These are phyloP conservation scores for Miamiensis avidus DNA, from an alignment of 169 alveolate species.

Conservation along the genomic window DNA sequence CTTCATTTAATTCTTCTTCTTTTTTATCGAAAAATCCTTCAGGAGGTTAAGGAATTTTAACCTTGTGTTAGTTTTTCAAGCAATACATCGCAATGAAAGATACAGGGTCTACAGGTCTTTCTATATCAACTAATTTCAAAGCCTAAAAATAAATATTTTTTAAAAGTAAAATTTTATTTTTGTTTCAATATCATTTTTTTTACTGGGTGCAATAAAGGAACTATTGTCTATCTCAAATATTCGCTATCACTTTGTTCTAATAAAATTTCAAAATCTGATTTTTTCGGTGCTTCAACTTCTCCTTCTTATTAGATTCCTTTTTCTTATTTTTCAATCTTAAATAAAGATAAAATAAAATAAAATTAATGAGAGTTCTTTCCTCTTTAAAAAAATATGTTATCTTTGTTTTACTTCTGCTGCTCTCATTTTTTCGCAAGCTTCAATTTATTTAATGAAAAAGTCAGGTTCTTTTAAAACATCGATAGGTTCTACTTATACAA, in stretches of 20 bases:
- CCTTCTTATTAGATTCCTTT: constrained; percentile 50
- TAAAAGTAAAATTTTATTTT: background rate
- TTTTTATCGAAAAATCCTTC: constrained; percentile 34
- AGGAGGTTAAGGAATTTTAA: constrained; percentile 50
- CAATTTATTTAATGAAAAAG: constrained; percentile 74
- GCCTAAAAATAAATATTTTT: constrained; percentile 52
- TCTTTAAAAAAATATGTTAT: constrained; percentile 35
- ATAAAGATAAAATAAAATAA: background rate
- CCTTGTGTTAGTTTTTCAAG: constrained; percentile 70
- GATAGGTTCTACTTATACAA: constrained; percentile 73
- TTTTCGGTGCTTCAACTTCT: constrained; percentile 42
- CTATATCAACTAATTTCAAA: constrained; percentile 67
- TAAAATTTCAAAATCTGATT: constrained; percentile 60
- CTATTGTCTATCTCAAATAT: constrained; percentile 36
- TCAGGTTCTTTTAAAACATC: constrained; percentile 79
- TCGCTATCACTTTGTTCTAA: constrained; percentile 55
- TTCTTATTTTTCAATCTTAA: constrained; percentile 34
- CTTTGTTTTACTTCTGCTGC: constrained; percentile 60
- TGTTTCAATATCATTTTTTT: background rate
- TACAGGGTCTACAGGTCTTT: constrained; percentile 82
- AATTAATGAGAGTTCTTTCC: no score
- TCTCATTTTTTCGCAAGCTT: constrained; percentile 70
- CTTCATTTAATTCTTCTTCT: background rate
- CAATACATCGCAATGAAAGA: constrained; percentile 72
- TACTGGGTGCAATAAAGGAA: constrained; percentile 43